Evolutionary conservation across 1,284 basidiomycete genomes (phyloP).

Genomic region (Ustilago sp.): DNA sequence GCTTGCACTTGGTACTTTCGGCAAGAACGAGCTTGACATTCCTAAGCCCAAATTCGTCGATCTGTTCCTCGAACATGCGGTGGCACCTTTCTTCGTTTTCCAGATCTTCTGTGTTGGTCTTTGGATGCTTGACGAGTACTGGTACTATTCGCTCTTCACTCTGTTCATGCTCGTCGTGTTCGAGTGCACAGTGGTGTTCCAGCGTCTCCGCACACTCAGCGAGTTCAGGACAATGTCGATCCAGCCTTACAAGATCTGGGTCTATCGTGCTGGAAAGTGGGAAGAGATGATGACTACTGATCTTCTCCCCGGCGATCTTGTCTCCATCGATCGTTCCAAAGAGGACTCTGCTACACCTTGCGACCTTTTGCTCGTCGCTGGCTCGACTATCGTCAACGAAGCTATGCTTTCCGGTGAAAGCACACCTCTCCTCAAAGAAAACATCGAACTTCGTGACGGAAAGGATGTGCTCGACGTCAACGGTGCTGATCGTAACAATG

Average conservation of each 20-base stretch:
- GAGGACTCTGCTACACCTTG: constrained; percentile 67
- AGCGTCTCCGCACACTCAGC: constrained; percentile 67
- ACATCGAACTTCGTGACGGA: constrained; percentile 65
- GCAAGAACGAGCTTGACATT: constrained; percentile 66
- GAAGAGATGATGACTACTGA: constrained; percentile 60
- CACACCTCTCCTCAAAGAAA: constrained; percentile 68
- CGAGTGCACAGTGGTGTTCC: constrained; percentile 68
- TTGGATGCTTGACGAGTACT: constrained; percentile 70
- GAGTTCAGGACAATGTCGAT: constrained; percentile 70
- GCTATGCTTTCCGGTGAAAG: constrained; percentile 69
- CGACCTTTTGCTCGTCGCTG: constrained; percentile 62
- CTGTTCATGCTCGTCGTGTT: constrained; percentile 69
- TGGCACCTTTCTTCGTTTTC: constrained; percentile 69
- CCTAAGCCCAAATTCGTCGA: constrained; percentile 66
- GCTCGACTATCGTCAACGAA: constrained; percentile 68
- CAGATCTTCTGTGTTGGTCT: constrained; percentile 69
- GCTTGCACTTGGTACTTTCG: constrained; percentile 60
- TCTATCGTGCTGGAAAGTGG: constrained; percentile 64
- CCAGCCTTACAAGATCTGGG: constrained; percentile 65
- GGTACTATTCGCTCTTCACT: constrained; percentile 68
- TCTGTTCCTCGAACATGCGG: constrained; percentile 68
- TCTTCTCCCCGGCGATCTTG: constrained; percentile 67
- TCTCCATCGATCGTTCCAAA: constrained; percentile 67
- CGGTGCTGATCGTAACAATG: constrained; percentile 66
- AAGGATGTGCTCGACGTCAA: constrained; percentile 66